A percentile compares a stretch with the other conserved stretches of the same genome.
phyloP scores from a whole-genome alignment of 768 basidiomycete genomes.

The Imleria badia region DNA sequence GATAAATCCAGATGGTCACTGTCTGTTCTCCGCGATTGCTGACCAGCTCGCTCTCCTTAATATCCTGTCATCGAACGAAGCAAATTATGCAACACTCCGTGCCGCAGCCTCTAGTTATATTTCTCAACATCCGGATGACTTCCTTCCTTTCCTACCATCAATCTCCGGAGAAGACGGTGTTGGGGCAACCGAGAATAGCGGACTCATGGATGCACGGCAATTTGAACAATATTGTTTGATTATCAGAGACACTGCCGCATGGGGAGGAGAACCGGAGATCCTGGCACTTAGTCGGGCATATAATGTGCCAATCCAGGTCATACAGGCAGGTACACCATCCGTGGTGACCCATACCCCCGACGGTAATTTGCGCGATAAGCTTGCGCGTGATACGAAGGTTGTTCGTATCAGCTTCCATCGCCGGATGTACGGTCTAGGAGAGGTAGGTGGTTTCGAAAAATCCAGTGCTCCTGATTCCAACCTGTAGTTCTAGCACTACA shows the following conservation, averaged over 20 bases:
- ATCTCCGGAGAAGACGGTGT: constrained; percentile 65
- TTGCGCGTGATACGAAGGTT: constrained; percentile 36
- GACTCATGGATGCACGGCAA: constrained; percentile 65
- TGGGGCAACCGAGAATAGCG: constrained; percentile 56
- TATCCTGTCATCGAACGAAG: constrained; percentile 55
- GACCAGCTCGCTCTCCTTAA: constrained; percentile 84
- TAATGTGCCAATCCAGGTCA: constrained; percentile 84
- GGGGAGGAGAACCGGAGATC: constrained; percentile 99
- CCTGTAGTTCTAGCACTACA: constrained; percentile 66
- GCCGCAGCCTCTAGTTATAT: constrained; percentile 79
- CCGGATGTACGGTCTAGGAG: constrained; percentile 92
- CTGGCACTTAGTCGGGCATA: constrained; percentile 81
- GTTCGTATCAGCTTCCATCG: constrained; percentile 89
- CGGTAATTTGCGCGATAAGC: constrained; percentile 29
- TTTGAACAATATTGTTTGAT: constrained; percentile 74
- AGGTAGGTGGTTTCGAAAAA: constrained; percentile 53
- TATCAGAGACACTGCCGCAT: constrained; percentile 81
- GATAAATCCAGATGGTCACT: constrained; percentile 96
- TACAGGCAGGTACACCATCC: constrained; percentile 79
- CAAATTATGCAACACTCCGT: constrained; percentile 63
- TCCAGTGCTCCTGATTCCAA: constrained; percentile 1
- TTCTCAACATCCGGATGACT: constrained; percentile 78
- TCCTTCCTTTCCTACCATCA: constrained; percentile 89
- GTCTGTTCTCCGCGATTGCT: constrained; percentile 91
- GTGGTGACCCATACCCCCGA: constrained; percentile 80